Evolutionary conservation across 148 eudicot genomes (phyloP), one percentile per base, ranked within the genome.

Genomic region (Chenopodium berlandieri): DNA sequence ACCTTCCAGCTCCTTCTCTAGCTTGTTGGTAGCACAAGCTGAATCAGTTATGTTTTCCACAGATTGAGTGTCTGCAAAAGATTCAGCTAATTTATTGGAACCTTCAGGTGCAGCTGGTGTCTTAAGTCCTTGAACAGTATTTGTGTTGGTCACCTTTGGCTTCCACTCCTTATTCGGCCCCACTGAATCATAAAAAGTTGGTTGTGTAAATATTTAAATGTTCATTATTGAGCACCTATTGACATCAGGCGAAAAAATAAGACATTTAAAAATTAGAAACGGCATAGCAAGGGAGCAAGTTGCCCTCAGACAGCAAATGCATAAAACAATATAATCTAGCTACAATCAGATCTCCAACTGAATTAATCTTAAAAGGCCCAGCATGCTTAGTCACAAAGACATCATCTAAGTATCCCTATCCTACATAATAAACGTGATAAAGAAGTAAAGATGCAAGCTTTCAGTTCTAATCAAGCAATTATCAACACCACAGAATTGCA

Each of bases 101-200:
- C 82, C 85, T 80, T 90, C 92, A 70, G 88, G 25, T 79, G 85
- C 81, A 72, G 79, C 81, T 73, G 80, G 76, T 78, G 85, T 46
- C 72, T 84, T 87, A 71, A 88, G 76, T 73, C 82, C 90, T 71
- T 87, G 91, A 84, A 86, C 82, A 79, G 84, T 40, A 83, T 71
- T 86, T 73, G 89, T 40, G 71, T 73, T 90, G 13, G 85, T 82
- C 50, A 93, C 83, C 80, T 92, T 94, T 27, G 94, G 93, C 84
- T 92, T 94, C 98, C 98, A 92, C 86, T 94, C 98, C 87, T 88
- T 94, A 64, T 82, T 84, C 66, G 90, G 86, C 58, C 90, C 94
- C 63, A 86, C 92, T 88, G 85, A 66, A 52, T 30, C 19, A 77
- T 40, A 4, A 78, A 27, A 75, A 74, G 11, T 54, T 56, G 11